Evolutionary conservation across 148 eudicot species (phyloP).

Genomic region (Salicornia ramosissima): DNA sequence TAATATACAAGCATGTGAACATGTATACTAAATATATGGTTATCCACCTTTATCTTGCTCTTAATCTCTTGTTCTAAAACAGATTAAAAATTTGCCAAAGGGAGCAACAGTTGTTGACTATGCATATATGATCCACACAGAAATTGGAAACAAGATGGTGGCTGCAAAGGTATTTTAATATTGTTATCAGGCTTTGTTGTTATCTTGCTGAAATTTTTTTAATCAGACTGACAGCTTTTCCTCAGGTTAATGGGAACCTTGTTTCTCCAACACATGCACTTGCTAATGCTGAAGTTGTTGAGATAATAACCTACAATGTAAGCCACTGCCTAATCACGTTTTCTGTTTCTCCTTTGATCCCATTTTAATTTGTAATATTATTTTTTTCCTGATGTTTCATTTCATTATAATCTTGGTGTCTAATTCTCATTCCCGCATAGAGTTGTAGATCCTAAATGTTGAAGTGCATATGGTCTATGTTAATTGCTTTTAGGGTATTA

Average conservation of each 20-base stretch:
- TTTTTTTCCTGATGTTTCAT: neutral
- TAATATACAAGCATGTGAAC: too few relatives aligned
- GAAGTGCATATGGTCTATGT: neutral
- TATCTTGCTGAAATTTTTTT: slow-evolving; percentile 1
- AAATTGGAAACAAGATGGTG: slow-evolving; percentile 94
- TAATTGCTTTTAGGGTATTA: too few relatives aligned
- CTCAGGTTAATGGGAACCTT: slow-evolving; percentile 92
- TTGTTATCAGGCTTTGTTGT: neutral
- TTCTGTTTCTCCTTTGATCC: neutral
- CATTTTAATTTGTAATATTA: neutral
- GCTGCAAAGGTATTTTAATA: slow-evolving; percentile 77
- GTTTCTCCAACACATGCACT: slow-evolving; percentile 79
- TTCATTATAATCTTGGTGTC: neutral
- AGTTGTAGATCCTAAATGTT: neutral
- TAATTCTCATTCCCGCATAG: neutral
- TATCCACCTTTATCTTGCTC: too few relatives aligned
- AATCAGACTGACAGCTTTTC: slow-evolving; percentile 19
- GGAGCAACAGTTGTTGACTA: slow-evolving; percentile 96
- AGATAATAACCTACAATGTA: slow-evolving; percentile 82
- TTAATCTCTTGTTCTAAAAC: slow-evolving; percentile 14
- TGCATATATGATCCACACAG: slow-evolving; percentile 98
- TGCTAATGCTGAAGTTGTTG: slow-evolving; percentile 99
- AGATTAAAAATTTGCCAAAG: slow-evolving; percentile 91
- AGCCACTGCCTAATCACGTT: slow-evolving; percentile 20
- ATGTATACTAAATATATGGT: too few relatives aligned